phyloP scores from a whole-genome alignment of 2,329 filamentous ascomycete species.

The Bipolaris gigantea region DNA sequence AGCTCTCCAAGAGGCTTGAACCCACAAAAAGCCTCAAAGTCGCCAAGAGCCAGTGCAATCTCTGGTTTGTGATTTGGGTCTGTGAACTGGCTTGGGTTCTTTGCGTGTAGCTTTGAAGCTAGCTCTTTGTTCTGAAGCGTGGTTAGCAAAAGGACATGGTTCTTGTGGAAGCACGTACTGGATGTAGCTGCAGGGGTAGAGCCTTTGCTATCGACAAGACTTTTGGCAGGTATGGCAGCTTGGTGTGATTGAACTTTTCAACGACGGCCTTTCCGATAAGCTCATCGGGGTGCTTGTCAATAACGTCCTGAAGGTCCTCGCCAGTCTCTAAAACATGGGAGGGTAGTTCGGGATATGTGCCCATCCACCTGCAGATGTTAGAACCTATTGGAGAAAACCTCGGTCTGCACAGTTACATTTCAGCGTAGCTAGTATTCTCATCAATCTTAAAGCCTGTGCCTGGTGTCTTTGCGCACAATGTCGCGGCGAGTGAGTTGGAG shows the following conservation, averaged over 20 bases:
- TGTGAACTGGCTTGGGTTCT: constrained; percentile 67
- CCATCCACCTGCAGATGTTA: constrained; percentile 62
- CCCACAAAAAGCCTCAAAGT: constrained; percentile 76
- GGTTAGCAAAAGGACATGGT: constrained; percentile 6
- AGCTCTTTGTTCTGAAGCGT: constrained; percentile 60
- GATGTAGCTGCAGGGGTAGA: constrained; percentile 73
- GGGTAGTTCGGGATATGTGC: constrained; percentile 72
- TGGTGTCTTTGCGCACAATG: constrained; percentile 66
- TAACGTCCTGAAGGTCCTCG: constrained; percentile 65
- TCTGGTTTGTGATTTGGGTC: constrained; percentile 80
- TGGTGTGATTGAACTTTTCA: constrained; percentile 61
- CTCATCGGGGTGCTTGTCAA: constrained; percentile 63
- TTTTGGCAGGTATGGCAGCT: constrained; percentile 74
- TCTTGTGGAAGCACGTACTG: constrained; percentile 39
- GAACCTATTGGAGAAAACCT: background rate
- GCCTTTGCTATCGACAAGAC: constrained; percentile 76
- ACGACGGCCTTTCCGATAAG: constrained; percentile 66
- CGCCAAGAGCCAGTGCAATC: constrained; percentile 70
- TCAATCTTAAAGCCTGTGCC: constrained; percentile 66
- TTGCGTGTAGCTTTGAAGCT: constrained; percentile 63
- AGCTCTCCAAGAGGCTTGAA: constrained; percentile 69
- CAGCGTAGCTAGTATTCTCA: constrained; percentile 64
- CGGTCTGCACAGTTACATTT: constrained; percentile 48
- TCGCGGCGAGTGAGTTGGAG: constrained; percentile 65
- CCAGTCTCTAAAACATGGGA: constrained; percentile 65